These are phyloP conservation scores for Furcasterigmium sp. DNA, from an alignment of 2,329 filamentous ascomycete species.

Conservation along the genomic window DNA sequence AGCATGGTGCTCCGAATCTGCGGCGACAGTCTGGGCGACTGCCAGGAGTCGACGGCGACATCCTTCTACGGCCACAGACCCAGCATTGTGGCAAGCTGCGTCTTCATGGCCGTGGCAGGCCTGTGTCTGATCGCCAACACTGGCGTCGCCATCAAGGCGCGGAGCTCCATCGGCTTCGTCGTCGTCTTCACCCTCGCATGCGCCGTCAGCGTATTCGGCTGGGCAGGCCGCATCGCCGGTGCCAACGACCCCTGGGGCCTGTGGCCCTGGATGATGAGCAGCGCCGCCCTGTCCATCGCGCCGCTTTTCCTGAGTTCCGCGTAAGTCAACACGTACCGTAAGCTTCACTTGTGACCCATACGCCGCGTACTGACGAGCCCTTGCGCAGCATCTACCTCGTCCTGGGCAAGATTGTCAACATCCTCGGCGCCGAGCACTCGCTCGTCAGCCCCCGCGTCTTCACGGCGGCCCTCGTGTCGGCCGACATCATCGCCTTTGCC, in stretches of 20 bases:
- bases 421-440: conserved; percentile 22
- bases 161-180: conserved; percentile 13
- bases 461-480: conserved; percentile 17
- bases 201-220: conserved; percentile 18
- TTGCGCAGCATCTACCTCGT: conserved; percentile 23
- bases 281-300: conserved; percentile 18
- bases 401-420: conserved; percentile 16
- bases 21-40: neutral
- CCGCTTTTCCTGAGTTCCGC: conserved; percentile 18
- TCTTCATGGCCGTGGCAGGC: conserved; percentile 16
- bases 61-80: conserved; percentile 18
- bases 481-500: conserved; percentile 17
- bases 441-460: conserved; percentile 17
- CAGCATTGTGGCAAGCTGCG: conserved; percentile 4
- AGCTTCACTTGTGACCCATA: too few species aligned
- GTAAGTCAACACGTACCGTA: neutral
- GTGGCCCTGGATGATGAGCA: conserved; percentile 15
- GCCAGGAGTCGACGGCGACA: neutral
- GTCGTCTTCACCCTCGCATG: conserved; percentile 16
- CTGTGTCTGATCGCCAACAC: conserved; percentile 12
- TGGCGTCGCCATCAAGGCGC: conserved; percentile 11
- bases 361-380: conserved; percentile 2
- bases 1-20: neutral
- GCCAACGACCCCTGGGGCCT: conserved; percentile 17
- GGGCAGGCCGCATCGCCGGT: conserved; percentile 15